Evolutionary conservation across 352 stramenopile genomes (phyloP).

Genomic region (Globisporangium echinulatum): DNA sequence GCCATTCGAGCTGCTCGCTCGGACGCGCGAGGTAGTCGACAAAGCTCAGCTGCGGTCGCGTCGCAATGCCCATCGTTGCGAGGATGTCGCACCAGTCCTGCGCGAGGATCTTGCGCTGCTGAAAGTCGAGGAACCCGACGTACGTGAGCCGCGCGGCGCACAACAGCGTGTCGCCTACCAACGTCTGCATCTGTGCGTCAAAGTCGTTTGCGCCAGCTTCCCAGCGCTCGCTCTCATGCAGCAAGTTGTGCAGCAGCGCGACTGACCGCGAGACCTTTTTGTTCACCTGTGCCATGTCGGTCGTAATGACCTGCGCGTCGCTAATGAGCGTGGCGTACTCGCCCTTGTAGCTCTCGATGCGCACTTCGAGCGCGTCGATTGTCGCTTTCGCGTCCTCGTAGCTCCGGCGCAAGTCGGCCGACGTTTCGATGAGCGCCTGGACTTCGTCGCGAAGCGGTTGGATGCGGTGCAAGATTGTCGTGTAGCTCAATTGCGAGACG

Average conservation of each 20-base stretch:
- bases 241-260: constrained; percentile 96
- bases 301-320: constrained; percentile 97
- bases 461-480: constrained; percentile 97
- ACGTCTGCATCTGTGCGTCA: constrained; percentile 92
- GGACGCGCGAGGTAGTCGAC: constrained; percentile 96
- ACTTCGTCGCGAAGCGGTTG: constrained; percentile 98
- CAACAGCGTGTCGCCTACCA: constrained; percentile 96
- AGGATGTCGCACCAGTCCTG: constrained; percentile 94
- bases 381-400: constrained; percentile 92
- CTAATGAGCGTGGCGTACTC: constrained; percentile 98
- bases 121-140: constrained; percentile 98
- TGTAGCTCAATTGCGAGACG: constrained; percentile 98
- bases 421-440: constrained; percentile 94
- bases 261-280: constrained; percentile 97
- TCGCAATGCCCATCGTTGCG: constrained; percentile 88
- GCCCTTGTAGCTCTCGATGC: constrained; percentile 97
- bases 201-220: constrained; percentile 96
- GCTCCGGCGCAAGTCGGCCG: constrained; percentile 86
- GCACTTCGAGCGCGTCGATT: constrained; percentile 92
- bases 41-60: constrained; percentile 81
- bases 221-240: constrained; percentile 98
- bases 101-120: constrained; percentile 92
- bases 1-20: constrained; percentile 92
- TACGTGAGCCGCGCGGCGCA: constrained; percentile 98
- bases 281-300: constrained; percentile 96